Percentiles rank a stretch among this genome's conserved stretches.
These are phyloP conservation scores for Taphrina wiesneri DNA, from an alignment of 1,139 yeast genomes.

Conservation along the genomic window DNA sequence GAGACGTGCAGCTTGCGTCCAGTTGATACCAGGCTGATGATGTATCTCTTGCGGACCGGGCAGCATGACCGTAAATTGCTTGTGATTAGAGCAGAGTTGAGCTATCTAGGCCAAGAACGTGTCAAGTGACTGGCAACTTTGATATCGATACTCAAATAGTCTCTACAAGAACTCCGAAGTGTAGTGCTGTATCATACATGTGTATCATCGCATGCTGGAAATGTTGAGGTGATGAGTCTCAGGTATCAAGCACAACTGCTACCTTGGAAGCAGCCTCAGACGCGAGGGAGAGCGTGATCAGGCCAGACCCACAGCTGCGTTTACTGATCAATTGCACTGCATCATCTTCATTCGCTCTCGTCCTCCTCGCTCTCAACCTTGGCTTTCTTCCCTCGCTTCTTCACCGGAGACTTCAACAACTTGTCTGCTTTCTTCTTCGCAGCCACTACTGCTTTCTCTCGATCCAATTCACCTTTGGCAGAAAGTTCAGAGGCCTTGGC, in stretches of 20 bases:
- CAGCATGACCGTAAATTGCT: neutral
- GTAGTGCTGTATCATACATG: too few species aligned
- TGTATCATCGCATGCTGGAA: too few species aligned
- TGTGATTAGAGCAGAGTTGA: neutral
- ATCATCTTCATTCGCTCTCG: neutral
- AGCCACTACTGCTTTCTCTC: slow-evolving; percentile 27
- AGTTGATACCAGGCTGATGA: slow-evolving; percentile 24
- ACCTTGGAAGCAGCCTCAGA: neutral
- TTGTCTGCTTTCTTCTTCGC: slow-evolving; percentile 34
- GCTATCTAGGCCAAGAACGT: too few species aligned
- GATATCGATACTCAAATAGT: too few species aligned
- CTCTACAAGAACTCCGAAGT: too few species aligned
- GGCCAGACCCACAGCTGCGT: neutral
- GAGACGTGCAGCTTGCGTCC: slow-evolving; percentile 19
- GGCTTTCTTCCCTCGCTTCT: slow-evolving; percentile 3
- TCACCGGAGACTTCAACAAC: slow-evolving; percentile 1
- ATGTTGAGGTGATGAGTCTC: too few species aligned
- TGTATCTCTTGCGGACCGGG: neutral
- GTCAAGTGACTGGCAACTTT: too few species aligned
- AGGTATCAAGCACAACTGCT: too few species aligned
- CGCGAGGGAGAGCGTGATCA: too few species aligned
- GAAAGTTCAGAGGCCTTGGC: slow-evolving; percentile 53
- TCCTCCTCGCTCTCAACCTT: slow-evolving; percentile 15
- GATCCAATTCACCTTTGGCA: slow-evolving; percentile 26
- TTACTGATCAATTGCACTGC: neutral